These are phyloP conservation scores for Hirsutella thompsonii DNA, from an alignment of 2,329 filamentous ascomycete species.

Conservation along the genomic window DNA sequence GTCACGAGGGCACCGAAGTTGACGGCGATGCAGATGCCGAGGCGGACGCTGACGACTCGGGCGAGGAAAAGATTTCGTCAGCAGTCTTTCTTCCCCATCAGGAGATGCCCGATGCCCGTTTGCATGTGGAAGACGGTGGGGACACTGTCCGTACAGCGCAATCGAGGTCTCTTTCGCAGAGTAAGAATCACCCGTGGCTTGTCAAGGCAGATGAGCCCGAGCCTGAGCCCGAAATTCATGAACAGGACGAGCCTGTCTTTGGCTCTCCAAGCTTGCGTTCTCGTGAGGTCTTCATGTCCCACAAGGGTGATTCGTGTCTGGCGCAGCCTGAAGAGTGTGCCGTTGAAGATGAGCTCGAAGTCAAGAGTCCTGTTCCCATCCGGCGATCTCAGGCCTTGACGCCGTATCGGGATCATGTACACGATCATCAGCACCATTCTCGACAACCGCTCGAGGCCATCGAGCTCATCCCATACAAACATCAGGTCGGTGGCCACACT, in stretches of 20 bases:
- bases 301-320: conserved; percentile 17
- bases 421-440: conserved; percentile 36
- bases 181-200: conserved; percentile 36
- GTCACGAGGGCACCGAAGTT: conserved; percentile 16
- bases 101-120: conserved; percentile 26
- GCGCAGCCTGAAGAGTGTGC: conserved; percentile 25
- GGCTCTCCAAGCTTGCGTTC: conserved; percentile 13
- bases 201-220: conserved; percentile 43
- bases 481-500: conserved; percentile 94
- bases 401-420: conserved; percentile 33
- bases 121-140: conserved; percentile 15
- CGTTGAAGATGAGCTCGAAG: conserved; percentile 29
- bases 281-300: conserved; percentile 16
- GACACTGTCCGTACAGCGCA: conserved; percentile 32
- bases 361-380: conserved; percentile 14
- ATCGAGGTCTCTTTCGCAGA: conserved; percentile 27
- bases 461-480: conserved; percentile 90
- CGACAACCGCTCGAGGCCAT: conserved; percentile 72
- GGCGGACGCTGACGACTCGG: conserved; percentile 42
- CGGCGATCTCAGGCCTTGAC: conserved; percentile 24
- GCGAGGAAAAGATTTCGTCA: conserved; percentile 78
- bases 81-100: conserved; percentile 74
- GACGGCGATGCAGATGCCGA: conserved; percentile 18
- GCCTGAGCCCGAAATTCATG: conserved; percentile 15
- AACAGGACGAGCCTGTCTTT: conserved; percentile 11